Evolutionary conservation across 306 rosid genomes (phyloP), one percentile per base, ranked within the genome.

Genomic region (Biancaea sappan): DNA sequence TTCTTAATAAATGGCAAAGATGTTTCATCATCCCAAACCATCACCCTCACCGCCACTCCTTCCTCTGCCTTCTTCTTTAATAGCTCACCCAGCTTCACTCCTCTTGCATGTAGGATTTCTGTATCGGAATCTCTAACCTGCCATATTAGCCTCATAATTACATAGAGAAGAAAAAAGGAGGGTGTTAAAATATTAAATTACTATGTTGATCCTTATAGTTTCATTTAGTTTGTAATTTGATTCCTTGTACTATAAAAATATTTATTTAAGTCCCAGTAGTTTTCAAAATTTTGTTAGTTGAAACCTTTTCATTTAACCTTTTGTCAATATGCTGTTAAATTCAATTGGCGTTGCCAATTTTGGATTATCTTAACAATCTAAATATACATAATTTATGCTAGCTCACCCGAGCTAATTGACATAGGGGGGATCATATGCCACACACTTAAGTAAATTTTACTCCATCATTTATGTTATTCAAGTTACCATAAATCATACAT

Each of bases 11-110:
- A 26, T 48, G 96, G 86, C 3, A 94, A 79, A 15, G 99, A 94
- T 46, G 99, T 92, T 75, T 90, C 96, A 67, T 94, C 99, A 68
- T 94, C 91, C 99, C 99, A 94, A 44, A 94, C 46, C 97, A 94
- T 84, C 44, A 94, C 53, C 74, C 97, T 90, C 64, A 92, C 96
- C 0, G 92, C 91, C 28, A 94, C 96, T 40, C 97, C 99, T 88
- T 94, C 98, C 5, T 92, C 97, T 11, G 99, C 96, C 44, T 91
- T 94, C 59, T 76, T 81, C 86, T 87, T 92, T 76, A 94, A 77
- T 71, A 94, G 59, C 28, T 94, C 97, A 31, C 99, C 99, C 16
- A 94, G 84, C 85, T 60, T 87, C 59, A 87, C 90, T 64, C 96
- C 99, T 85, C 80, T 79, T 4, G 95, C 97, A 76, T 84, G 86